These are phyloP conservation scores for Aspergillus tamarii DNA, from an alignment of 2,329 filamentous ascomycete genomes.

Conservation along the genomic window DNA sequence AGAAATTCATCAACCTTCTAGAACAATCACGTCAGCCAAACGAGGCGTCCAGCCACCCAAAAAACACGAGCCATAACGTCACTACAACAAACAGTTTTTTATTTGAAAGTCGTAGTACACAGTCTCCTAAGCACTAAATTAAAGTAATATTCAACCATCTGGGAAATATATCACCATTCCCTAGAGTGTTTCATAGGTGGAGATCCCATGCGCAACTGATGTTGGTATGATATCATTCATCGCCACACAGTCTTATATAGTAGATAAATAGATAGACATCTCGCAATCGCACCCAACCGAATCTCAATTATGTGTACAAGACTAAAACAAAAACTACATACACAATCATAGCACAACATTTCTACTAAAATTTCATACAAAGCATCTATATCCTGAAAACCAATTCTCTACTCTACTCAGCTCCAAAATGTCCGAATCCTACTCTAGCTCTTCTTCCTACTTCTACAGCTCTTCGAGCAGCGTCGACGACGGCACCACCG, in stretches of 20 bases:
- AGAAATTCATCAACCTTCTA: neutral
- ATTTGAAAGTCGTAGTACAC: no score
- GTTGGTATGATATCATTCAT: neutral
- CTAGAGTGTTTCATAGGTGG: neutral
- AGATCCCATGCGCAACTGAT: neutral
- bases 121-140: neutral
- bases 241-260: neutral
- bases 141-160: no score
- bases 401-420: neutral
- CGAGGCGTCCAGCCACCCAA: neutral
- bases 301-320: neutral
- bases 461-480: conserved; percentile 35
- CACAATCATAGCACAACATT: neutral
- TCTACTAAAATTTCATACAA: neutral
- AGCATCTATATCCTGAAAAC: neutral
- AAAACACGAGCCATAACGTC: neutral
- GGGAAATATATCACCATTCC: no score
- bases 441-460: conserved; percentile 35
- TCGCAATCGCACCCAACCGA: neutral
- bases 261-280: neutral
- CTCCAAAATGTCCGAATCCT: conserved; percentile 29
- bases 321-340: neutral
- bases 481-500: conserved; percentile 28
- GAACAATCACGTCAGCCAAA: neutral
- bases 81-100: neutral